Base-by-base conservation (phyloP, 306 rosid species). In the Inga laurina region DNA sequence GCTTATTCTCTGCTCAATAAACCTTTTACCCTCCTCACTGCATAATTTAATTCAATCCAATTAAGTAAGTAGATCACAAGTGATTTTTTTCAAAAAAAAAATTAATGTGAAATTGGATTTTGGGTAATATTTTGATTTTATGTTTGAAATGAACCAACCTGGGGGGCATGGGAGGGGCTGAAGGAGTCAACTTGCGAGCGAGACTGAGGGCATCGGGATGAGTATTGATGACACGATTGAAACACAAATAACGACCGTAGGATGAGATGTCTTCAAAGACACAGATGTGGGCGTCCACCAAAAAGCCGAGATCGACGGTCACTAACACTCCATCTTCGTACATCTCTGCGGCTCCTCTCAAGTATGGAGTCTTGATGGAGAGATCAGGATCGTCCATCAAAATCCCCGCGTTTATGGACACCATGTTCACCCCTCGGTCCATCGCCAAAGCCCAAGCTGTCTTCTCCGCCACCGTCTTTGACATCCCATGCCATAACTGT, bases 331-430 rank as follows among this genome's bases (percentile, higher is more conserved):
- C 98, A 22, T 91, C 95, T 71, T 93, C 94, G 84, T 95, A 95
- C 98, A 95, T 93, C 92, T 95, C 97, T 13, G 97, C 98, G 19
- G 98, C 98, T 22, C 98, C 98, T 81, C 93, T 92, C 34, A 95
- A 21, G 71, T 95, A 90, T 0, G 97, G 97, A 81, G 82, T 67
- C 19, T 57, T 83, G 32, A 93, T 82, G 19, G 93, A 83, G 48
- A 95, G 82, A 79, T 90, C 93, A 3, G 81, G 80, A 10, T 76
- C 68, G 15, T 76, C 68, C 90, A 90, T 84, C 72, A 87, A 15
- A 10, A 92, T 34, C 3, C 91, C 97, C 3, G 87, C 88, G 46
- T 93, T 93, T 16, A 93, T 67, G 0, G 97, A 91, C 48, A 93
- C 97, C 95, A 95, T 93, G 34, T 88, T 93, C 39, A 95, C 87